Conservation (phyloP, 495 filamentous ascomycete species). For the Trichocladium antarcticum region DNA sequence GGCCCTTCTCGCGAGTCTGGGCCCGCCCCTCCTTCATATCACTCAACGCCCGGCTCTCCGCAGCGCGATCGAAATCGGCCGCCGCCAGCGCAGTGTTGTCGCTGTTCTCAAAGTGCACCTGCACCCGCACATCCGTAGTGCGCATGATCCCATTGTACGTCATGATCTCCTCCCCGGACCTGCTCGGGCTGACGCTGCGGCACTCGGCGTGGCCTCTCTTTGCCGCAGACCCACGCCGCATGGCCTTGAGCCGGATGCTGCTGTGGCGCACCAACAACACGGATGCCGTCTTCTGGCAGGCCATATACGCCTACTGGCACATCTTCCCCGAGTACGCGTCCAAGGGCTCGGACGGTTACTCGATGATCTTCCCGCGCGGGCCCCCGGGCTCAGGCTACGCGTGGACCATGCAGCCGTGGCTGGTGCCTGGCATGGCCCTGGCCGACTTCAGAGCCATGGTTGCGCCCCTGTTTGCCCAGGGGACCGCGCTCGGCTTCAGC, state of each 20-base stretch:
- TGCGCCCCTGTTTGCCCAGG: conserved; percentile 29
- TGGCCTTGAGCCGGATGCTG: conserved; percentile 4
- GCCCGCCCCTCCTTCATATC: background rate
- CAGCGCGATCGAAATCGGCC: background rate
- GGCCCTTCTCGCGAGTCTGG: background rate
- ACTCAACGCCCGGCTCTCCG: conserved; percentile 1
- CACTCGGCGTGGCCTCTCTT: conserved; percentile 1
- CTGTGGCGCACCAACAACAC: conserved; percentile 23
- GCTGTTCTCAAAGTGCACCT: conserved; percentile 1
- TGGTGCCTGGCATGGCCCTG: conserved; percentile 14
- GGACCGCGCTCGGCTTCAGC: conserved; percentile 26
- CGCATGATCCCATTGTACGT: conserved; percentile 13
- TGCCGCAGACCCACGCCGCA: too few species aligned
- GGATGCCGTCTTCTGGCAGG: conserved; percentile 39
- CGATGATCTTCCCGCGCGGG: conserved; percentile 8
- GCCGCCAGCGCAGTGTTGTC: background rate
- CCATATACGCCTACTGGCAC: conserved; percentile 38
- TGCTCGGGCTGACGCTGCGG: conserved; percentile 8
- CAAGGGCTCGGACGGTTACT: conserved; percentile 43
- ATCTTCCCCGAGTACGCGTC: conserved; percentile 34
- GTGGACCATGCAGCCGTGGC: conserved; percentile 16
- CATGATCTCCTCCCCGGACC: conserved; percentile 13
- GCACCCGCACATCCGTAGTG: conserved; percentile 4
- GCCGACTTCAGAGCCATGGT: conserved; percentile 22
- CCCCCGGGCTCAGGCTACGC: conserved; percentile 4